Percentiles rank a stretch among this genome's conserved stretches.
Evolutionary conservation across 2,329 filamentous ascomycete genomes (phyloP).

Genomic region (Aspergillus versicolor): DNA sequence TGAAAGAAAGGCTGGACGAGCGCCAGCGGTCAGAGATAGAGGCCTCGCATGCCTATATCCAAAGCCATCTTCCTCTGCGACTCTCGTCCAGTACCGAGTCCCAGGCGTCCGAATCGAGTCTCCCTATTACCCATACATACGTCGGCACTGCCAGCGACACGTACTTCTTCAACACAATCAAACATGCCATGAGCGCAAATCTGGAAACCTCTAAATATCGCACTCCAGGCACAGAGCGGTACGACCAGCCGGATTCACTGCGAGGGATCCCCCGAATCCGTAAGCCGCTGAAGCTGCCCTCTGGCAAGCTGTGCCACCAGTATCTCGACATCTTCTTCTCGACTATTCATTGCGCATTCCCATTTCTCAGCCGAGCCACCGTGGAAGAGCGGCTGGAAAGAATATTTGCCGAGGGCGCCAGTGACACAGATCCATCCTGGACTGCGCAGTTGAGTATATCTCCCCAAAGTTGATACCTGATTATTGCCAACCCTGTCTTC

Average conservation of each 20-base stretch:
- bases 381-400: not conserved
- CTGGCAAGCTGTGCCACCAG: not conserved
- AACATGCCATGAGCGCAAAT: conserved; percentile 23
- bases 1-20: no score
- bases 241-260: not conserved
- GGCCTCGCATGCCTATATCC: no score
- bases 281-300: not conserved
- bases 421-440: not conserved
- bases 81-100: not conserved
- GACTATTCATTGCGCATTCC: not conserved
- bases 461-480: not conserved
- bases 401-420: not conserved
- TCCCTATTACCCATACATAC: conserved; percentile 24
- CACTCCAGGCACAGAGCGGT: no score
- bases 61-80: not conserved
- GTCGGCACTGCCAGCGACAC: conserved; percentile 42
- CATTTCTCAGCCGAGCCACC: not conserved
- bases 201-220: not conserved
- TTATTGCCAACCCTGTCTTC: not conserved
- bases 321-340: not conserved
- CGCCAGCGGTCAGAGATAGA: no score
- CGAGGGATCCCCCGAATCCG: not conserved
- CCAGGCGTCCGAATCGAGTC: not conserved
- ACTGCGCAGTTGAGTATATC: not conserved
- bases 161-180: conserved; percentile 32